Percentiles rank a stretch among this genome's conserved stretches.
Evolutionary conservation across 805 yeast genomes (phyloP).

Genomic region (Kodamaea restingae): DNA sequence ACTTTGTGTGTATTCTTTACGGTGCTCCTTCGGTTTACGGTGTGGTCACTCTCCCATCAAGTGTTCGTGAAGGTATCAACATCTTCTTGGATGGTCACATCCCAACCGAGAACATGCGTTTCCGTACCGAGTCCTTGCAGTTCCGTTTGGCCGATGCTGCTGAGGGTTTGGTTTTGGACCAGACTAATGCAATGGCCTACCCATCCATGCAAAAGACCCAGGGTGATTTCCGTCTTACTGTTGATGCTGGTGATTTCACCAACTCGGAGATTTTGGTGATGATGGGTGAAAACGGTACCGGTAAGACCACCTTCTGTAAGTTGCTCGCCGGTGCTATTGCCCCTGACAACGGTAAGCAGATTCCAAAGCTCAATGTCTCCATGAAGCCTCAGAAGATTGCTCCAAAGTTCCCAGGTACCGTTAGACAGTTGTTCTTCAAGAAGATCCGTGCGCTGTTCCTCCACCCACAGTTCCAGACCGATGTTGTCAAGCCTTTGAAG

Average conservation of each 20-base stretch:
- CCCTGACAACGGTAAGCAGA: conserved; percentile 76
- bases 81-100: conserved; percentile 97
- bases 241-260: conserved; percentile 86
- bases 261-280: conserved; percentile 95
- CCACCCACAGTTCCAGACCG: conserved; percentile 97
- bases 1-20: conserved; percentile 91
- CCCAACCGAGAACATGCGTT: conserved; percentile 94
- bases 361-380: conserved; percentile 86
- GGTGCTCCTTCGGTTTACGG: conserved; percentile 99
- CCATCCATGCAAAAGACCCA: conserved; percentile 86
- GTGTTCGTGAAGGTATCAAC: conserved; percentile 98
- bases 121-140: conserved; percentile 93
- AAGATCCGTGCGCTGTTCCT: conserved; percentile 91
- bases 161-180: conserved; percentile 71
- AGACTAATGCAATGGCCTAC: conserved; percentile 70
- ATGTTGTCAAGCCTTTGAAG: conserved; percentile 91
- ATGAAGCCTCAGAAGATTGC: conserved; percentile 99
- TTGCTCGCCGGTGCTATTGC: conserved; percentile 88
- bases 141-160: conserved; percentile 89
- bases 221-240: conserved; percentile 87
- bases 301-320: conserved; percentile 97
- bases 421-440: conserved; percentile 94
- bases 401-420: conserved; percentile 98
- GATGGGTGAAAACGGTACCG: conserved; percentile 99
- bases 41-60: conserved; percentile 93